Base-by-base conservation (phyloP, 768 basidiomycete genomes). In the Coprinopsis cinerea region DNA sequence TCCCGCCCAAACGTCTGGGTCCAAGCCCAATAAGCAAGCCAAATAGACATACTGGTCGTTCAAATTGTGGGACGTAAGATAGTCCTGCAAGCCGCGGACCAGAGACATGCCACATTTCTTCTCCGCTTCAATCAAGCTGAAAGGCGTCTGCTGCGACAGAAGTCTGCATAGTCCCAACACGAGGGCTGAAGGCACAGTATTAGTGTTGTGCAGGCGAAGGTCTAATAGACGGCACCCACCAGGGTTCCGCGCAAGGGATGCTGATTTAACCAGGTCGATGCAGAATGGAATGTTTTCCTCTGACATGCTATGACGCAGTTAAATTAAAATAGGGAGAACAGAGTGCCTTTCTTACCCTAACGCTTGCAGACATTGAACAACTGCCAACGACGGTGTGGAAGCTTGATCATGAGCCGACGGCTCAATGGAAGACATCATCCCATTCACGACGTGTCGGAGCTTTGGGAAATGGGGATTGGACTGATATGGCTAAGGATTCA, bases 41-140 rank as follows among this genome's bases (percentile, higher is more conserved):
- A 92, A 59, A 57, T 90, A 88, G 4, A 83, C 57, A 63, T 83
- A 84, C 47, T 79, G 65, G 36, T 84, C 77, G 57, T 87, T 83
- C 1, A 75, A 68, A 45, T 81, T 71, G 5, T 66, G 59, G 0
- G 83, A 85, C 1, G 65, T 69, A 25, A 92, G 66, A n/a, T 86
- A 67, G 45, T 72, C 68, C 2, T 81, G 77, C 43, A 91, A 75
- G 48, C 63, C 60, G 11, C 69, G 63, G 13, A 82, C 64, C 43
- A 76, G 67, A 13, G 71, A 67, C 28, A 59, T 52, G 1, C 58
- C 55, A 37, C 59, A 53, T 3, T 56, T 58, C 28, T 59, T 54
- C 52, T 68, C 65, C 6, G 54, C 47, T 7, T 59, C 52, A 47
- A 57, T 61, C 44, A 61, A 55, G 49, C 63, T 57, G 15, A 69